Evolutionary conservation across 2,329 filamentous ascomycete species (phyloP).

Genomic region (Biscogniauxia mediterranea): DNA sequence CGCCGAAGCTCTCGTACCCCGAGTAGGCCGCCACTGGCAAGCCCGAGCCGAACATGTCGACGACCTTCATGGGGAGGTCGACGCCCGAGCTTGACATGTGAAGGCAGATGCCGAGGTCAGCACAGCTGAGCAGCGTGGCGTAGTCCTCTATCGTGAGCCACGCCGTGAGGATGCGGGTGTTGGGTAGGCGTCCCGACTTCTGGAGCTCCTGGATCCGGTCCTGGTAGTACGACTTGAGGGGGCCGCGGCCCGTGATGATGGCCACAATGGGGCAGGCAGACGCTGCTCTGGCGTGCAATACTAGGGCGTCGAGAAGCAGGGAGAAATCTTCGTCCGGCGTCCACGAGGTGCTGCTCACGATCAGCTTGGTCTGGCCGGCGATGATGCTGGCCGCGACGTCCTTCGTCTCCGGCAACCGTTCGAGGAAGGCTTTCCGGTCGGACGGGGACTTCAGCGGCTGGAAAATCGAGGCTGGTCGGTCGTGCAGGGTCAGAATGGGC

Average conservation of each 20-base stretch:
- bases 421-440: conserved; percentile 59
- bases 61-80: conserved; percentile 97
- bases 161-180: conserved; percentile 72
- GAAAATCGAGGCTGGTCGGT: conserved; percentile 82
- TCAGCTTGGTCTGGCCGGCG: conserved; percentile 58
- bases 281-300: conserved; percentile 61
- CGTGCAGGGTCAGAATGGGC: conserved; percentile 73
- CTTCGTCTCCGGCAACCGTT: conserved; percentile 62
- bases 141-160: conserved; percentile 87
- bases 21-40: conserved; percentile 87
- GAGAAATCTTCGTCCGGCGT: conserved; percentile 95
- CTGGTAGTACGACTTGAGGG: conserved; percentile 75
- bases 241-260: conserved; percentile 93
- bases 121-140: conserved; percentile 75
- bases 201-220: conserved; percentile 61
- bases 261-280: conserved; percentile 67
- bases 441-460: conserved; percentile 57
- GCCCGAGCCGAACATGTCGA: conserved; percentile 97
- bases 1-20: conserved; percentile 81
- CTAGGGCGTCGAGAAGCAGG: conserved; percentile 78
- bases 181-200: conserved; percentile 60
- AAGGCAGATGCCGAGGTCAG: conserved; percentile 85
- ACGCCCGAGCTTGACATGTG: conserved; percentile 94
- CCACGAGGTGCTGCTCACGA: conserved; percentile 96
- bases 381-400: conserved; percentile 58